Conservation (phyloP, 2,329 filamentous ascomycete genomes). For the Xylaria sp. region DNA sequence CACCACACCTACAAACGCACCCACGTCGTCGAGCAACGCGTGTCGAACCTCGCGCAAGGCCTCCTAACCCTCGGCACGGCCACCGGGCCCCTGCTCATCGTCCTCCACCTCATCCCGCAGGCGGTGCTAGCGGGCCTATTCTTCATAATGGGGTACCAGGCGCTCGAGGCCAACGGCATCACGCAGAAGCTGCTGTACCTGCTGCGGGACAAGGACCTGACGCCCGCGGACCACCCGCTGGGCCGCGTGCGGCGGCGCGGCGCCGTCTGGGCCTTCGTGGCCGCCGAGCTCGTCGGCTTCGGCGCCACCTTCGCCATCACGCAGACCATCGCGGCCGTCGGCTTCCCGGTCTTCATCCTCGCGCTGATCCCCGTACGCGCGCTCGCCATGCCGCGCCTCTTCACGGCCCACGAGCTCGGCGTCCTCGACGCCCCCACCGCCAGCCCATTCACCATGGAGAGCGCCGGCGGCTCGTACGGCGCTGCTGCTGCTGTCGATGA, state of each 20-base stretch:
- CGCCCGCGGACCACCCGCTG: slow-evolving; percentile 67
- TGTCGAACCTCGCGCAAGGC: slow-evolving; percentile 81
- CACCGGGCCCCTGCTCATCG: slow-evolving; percentile 76
- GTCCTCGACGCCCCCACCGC: slow-evolving; percentile 79
- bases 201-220: slow-evolving; percentile 70
- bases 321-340: slow-evolving; percentile 83
- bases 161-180: slow-evolving; percentile 79
- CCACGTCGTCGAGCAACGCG: slow-evolving; percentile 80
- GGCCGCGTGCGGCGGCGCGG: slow-evolving; percentile 66
- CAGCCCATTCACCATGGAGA: slow-evolving; percentile 79
- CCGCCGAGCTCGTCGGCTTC: slow-evolving; percentile 74
- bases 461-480: slow-evolving; percentile 72
- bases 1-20: slow-evolving; percentile 62
- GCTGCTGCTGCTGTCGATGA: slow-evolving; percentile 43
- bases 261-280: slow-evolving; percentile 78
- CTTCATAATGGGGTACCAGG: slow-evolving; percentile 86
- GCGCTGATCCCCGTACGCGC: slow-evolving; percentile 74
- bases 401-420: slow-evolving; percentile 68
- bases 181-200: slow-evolving; percentile 79
- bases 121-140: slow-evolving; percentile 83
- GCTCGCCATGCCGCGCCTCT: slow-evolving; percentile 69
- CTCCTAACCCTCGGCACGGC: slow-evolving; percentile 82
- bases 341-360: slow-evolving; percentile 80
- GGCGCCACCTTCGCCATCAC: slow-evolving; percentile 84
- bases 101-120: slow-evolving; percentile 81